A percentile compares a stretch with the other conserved stretches of the same genome.
phyloP scores from a whole-genome alignment of 1,284 basidiomycete genomes.

The Ceratorhiza oryzae-sativae region DNA sequence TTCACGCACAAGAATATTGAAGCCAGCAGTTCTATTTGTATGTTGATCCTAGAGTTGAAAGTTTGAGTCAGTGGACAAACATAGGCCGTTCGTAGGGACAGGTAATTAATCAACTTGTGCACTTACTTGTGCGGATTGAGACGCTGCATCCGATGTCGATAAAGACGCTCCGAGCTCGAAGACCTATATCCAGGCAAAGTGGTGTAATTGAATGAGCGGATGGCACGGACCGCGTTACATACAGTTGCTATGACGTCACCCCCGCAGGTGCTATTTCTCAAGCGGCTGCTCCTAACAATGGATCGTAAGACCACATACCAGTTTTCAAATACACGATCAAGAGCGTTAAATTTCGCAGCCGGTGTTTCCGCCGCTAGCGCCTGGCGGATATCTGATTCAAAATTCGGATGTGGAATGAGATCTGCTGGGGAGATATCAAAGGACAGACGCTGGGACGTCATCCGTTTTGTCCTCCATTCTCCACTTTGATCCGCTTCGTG shows the following conservation, averaged over 20 bases:
- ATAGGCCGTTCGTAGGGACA: too few relatives aligned
- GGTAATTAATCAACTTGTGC: background rate
- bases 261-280: background rate
- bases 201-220: too few relatives aligned
- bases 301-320: constrained; percentile 1
- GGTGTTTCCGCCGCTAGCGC: background rate
- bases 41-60: background rate
- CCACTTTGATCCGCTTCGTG: too few relatives aligned
- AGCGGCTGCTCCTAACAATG: background rate
- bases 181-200: background rate
- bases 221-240: background rate
- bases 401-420: background rate
- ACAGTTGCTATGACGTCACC: constrained; percentile 32
- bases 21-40: background rate
- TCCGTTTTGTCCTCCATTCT: constrained; percentile 23
- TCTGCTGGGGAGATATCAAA: constrained; percentile 1
- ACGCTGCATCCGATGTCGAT: background rate
- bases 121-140: background rate
- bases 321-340: background rate
- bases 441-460: background rate
- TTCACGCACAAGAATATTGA: background rate
- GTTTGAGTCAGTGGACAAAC: background rate
- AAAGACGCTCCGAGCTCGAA: constrained; percentile 19
- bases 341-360: constrained; percentile 9
- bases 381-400: background rate